phyloP scores from a whole-genome alignment of 1,284 basidiomycete species.

The Boletus sp. region DNA sequence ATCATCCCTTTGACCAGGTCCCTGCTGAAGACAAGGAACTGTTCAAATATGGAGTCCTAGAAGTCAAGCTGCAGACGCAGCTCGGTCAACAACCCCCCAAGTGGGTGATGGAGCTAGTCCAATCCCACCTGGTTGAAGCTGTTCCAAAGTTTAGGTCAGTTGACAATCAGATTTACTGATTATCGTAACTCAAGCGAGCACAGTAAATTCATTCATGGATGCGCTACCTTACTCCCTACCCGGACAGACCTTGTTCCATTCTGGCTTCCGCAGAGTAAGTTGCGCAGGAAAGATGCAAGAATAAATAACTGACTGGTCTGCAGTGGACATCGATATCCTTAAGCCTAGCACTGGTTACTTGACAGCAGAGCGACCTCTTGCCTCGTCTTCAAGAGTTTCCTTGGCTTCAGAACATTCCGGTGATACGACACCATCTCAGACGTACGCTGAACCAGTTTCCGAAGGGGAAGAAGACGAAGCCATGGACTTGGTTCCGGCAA shows the following conservation, averaged over 20 bases:
- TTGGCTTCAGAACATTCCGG: constrained; percentile 43
- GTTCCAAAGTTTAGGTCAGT: constrained; percentile 83
- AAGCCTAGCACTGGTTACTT: constrained; percentile 80
- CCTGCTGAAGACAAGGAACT: constrained; percentile 80
- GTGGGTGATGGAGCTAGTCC: constrained; percentile 95
- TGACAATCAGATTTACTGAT: not conserved
- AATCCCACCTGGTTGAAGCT: constrained; percentile 90
- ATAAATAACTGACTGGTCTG: constrained; percentile 6
- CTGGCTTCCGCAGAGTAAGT: constrained; percentile 92
- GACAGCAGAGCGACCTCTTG: constrained; percentile 71
- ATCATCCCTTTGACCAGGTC: constrained; percentile 84
- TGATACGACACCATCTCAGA: constrained; percentile 48
- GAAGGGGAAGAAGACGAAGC: constrained; percentile 88
- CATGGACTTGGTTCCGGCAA: constrained; percentile 62
- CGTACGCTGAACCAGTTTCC: constrained; percentile 82
- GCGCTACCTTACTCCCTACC: constrained; percentile 87
- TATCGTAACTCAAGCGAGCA: constrained; percentile 14
- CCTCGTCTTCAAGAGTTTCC: constrained; percentile 43
- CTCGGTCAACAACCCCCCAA: constrained; percentile 93
- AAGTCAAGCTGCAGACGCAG: constrained; percentile 97
- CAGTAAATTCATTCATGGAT: constrained; percentile 96
- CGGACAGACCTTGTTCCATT: constrained; percentile 98
- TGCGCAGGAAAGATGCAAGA: not conserved
- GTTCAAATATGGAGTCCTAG: constrained; percentile 93
- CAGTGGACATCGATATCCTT: constrained; percentile 90